These are phyloP conservation scores for Albifimbria verrucaria DNA, from an alignment of 2,329 filamentous ascomycete genomes.

Conservation along the genomic window DNA sequence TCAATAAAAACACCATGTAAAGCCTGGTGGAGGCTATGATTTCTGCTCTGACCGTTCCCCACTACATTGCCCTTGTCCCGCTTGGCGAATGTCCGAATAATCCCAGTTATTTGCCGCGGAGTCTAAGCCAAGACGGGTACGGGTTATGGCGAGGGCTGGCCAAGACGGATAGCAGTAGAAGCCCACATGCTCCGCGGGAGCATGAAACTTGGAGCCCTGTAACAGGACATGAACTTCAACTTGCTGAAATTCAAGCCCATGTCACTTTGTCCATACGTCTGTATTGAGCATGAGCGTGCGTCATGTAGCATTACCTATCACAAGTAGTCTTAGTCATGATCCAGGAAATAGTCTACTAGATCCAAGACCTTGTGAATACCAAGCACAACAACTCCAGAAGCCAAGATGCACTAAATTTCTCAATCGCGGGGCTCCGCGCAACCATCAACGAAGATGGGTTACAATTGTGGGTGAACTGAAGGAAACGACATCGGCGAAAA, in stretches of 20 bases:
- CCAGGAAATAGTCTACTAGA: not conserved
- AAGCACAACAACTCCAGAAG: not conserved
- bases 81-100: no score
- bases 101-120: no score
- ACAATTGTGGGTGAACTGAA: not conserved
- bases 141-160: no score
- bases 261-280: not conserved
- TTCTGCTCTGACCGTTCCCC: no score
- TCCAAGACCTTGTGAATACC: not conserved
- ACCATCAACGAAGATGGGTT: not conserved
- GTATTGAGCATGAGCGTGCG: not conserved
- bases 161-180: not conserved
- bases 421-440: not conserved
- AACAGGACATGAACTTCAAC: not conserved
- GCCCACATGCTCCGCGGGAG: not conserved
- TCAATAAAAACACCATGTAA: no score
- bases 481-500: not conserved
- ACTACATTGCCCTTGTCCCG: no score
- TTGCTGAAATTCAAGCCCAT: no score
- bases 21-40: no score
- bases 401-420: not conserved
- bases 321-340: not conserved
- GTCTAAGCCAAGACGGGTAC: not conserved
- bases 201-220: not conserved
- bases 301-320: not conserved